Evolutionary conservation across 164 flowering plant genomes (phyloP).

Genomic region (Buxus sempervirens): DNA sequence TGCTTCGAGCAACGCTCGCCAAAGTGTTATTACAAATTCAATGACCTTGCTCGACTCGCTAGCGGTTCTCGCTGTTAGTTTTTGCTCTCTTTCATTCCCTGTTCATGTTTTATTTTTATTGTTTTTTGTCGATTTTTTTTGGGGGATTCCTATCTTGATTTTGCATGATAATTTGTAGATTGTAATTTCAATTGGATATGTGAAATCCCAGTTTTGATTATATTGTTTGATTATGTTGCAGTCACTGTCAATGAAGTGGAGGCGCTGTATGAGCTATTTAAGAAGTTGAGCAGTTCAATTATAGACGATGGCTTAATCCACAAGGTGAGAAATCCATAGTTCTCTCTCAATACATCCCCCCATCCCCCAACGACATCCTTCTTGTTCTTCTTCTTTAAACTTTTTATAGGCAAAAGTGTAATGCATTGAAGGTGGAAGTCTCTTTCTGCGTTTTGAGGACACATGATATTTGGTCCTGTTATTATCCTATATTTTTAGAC

Average conservation of each 20-base stretch:
- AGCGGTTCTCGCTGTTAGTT: conserved; percentile 40
- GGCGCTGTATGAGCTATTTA: conserved; percentile 56
- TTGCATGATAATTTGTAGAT: background rate
- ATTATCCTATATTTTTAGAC: no score
- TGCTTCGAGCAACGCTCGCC: conserved; percentile 16
- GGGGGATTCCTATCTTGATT: background rate
- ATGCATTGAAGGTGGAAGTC: no score
- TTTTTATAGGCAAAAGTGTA: no score
- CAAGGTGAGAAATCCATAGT: conserved; percentile 32
- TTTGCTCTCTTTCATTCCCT: background rate
- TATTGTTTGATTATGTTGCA: conserved; percentile 21
- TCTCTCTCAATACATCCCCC: no score
- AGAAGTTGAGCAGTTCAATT: conserved; percentile 50
- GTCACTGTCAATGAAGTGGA: conserved; percentile 62
- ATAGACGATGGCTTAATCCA: conserved; percentile 58
- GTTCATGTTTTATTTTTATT: background rate
- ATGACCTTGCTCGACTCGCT: conserved; percentile 39
- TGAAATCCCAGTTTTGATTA: no score
- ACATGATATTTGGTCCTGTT: no score
- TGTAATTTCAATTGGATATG: background rate
- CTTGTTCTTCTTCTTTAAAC: no score
- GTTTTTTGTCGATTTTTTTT: background rate
- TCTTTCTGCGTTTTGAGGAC: no score
- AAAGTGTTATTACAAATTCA: conserved; percentile 4
- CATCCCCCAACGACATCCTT: no score